phyloP scores from a whole-genome alignment of 2,329 filamentous ascomycete genomes.

The Colletotrichum horii region DNA sequence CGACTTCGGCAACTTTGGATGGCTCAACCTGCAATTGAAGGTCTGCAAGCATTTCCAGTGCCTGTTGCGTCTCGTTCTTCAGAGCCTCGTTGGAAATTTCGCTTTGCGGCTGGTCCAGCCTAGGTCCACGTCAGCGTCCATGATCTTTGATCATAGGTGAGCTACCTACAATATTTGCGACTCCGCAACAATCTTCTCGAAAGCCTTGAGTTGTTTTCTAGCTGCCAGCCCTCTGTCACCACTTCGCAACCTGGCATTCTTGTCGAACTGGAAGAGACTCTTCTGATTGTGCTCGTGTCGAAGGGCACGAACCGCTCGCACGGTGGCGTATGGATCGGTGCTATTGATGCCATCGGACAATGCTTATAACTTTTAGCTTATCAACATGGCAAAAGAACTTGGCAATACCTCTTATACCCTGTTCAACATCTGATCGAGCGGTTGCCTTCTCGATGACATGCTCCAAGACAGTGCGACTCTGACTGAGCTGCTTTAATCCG shows the following conservation, averaged over 20 bases:
- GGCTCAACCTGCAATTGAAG: conserved; percentile 73
- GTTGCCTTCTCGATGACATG: conserved; percentile 69
- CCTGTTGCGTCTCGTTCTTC: conserved; percentile 71
- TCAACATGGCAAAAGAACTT: neutral
- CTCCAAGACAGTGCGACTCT: conserved; percentile 59
- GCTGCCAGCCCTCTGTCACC: conserved; percentile 77
- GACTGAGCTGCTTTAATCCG: neutral
- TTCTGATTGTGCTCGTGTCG: conserved; percentile 66
- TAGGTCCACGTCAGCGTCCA: conserved; percentile 25
- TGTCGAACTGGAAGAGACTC: conserved; percentile 71
- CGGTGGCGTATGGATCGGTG: conserved; percentile 61
- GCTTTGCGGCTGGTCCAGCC: conserved; percentile 55
- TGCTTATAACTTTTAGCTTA: conserved; percentile 39
- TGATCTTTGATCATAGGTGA: too few relatives aligned
- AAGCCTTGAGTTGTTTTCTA: conserved; percentile 73
- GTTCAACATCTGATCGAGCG: conserved; percentile 59
- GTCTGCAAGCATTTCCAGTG: conserved; percentile 71
- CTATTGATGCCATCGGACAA: conserved; percentile 66
- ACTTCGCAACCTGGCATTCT: conserved; percentile 75
- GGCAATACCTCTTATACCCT: conserved; percentile 61
- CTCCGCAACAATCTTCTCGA: conserved; percentile 70
- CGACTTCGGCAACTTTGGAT: conserved; percentile 66
- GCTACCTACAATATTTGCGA: conserved; percentile 54
- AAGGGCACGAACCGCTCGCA: conserved; percentile 66
- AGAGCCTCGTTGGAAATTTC: conserved; percentile 62